Evolutionary conservation across 1,284 basidiomycete genomes (phyloP), one percentile per base, ranked within the genome.

Genomic region (Sutorius eximius): DNA sequence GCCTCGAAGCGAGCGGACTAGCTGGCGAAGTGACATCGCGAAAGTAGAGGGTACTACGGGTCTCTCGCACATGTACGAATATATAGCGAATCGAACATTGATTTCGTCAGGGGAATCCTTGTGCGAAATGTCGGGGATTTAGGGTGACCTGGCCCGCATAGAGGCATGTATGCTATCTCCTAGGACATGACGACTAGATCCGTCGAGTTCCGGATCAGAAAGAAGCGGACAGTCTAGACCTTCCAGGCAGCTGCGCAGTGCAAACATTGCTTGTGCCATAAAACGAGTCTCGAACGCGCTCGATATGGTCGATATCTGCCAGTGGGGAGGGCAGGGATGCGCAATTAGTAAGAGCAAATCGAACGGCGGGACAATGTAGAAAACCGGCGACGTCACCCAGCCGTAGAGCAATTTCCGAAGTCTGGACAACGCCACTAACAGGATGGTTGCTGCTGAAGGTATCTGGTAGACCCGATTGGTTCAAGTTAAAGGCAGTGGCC

Each of bases 201-300:
- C 42, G 32, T 15, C 22, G 24, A 18, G 11, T 22, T 20, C 37
- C 0, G 32, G 5, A 29, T 3, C 7, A 18, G 9, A 15, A 18
- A 30, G 20, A 16, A n/a, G 22, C 8, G 11, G 16, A 6, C 27
- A n/a, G 45, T 66, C 64, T 52, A 55, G 61, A 48, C 64, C 64
- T 44, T 44, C 33, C 20, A 5, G 32, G 8, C 10, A 20, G 18
- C 13, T 49, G 9, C 37, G 24, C 29, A 41, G 46, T 13, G 45
- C 12, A 47, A 49, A 30, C 8, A n/a, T 41, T 6, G 3, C 7
- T 45, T 18, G 11, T 24, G 9, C 15, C 18, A 29, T 43, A 34
- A 18, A 34, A 45, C 20, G 18, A 46, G 57, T 48, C 48, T 50
- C 46, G 65, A 65, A 51, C 52, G 15, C 13, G 27, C 16, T 43